Evolutionary conservation across 192 early-diverging fungal genomes (phyloP).

Genomic region (Phycomyces blakesleeanus): DNA sequence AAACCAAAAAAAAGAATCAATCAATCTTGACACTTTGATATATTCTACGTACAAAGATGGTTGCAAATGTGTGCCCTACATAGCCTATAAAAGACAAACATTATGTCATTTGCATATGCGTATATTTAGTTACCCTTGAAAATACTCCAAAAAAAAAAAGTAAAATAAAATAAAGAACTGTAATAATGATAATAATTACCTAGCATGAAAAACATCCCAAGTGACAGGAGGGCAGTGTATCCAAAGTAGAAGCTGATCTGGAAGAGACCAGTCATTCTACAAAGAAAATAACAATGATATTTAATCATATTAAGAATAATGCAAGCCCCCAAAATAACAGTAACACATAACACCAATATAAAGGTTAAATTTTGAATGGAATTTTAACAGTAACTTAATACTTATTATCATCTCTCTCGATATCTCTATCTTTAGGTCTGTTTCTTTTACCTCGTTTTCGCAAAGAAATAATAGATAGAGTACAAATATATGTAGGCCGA

Average conservation of each 20-base stretch:
- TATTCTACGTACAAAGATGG: conserved; percentile 62
- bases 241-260: conserved; percentile 81
- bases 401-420: too few species aligned
- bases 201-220: conserved; percentile 64
- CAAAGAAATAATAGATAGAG: conserved; percentile 70
- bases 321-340: too few species aligned
- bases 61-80: conserved; percentile 65
- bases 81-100: conserved; percentile 30
- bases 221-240: conserved; percentile 64
- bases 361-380: too few species aligned
- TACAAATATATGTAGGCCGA: conserved; percentile 76
- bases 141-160: too few species aligned
- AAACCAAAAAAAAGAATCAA: conserved; percentile 17
- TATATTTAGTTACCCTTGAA: too few species aligned
- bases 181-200: conserved; percentile 47
- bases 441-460: conserved; percentile 59
- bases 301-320: too few species aligned
- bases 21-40: conserved; percentile 75
- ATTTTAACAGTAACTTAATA: too few species aligned
- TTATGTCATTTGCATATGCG: too few species aligned
- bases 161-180: too few species aligned
- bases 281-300: background rate
- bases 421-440: too few species aligned
- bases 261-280: conserved; percentile 76
- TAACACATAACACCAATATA: too few species aligned